Conservation (phyloP, 306 rosid genomes). For the Vigna trinervia region DNA sequence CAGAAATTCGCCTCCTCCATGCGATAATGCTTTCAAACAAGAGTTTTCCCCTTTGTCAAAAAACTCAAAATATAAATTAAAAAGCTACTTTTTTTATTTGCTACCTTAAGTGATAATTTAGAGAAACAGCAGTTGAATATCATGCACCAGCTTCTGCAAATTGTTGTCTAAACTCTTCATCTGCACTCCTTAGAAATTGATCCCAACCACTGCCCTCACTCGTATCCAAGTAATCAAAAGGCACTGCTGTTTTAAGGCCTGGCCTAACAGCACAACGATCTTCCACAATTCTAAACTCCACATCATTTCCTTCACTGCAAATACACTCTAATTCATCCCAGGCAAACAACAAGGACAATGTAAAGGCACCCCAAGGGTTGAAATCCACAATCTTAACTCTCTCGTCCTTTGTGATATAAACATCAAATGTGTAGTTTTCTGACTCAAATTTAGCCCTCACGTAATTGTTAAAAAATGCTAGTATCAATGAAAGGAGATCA, state of each 20-base stretch:
- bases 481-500: constrained; percentile 44
- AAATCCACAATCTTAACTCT: constrained; percentile 77
- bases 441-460: constrained; percentile 61
- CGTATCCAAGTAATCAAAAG: constrained; percentile 80
- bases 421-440: constrained; percentile 73
- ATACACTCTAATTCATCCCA: constrained; percentile 76
- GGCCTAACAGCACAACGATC: constrained; percentile 75
- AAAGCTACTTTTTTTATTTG: not conserved
- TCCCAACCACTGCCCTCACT: constrained; percentile 88
- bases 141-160: constrained; percentile 66
- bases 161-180: constrained; percentile 61
- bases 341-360: constrained; percentile 70
- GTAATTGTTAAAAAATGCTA: constrained; percentile 51
- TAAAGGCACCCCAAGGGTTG: constrained; percentile 81
- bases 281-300: constrained; percentile 74
- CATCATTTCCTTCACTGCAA: constrained; percentile 40
- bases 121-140: constrained; percentile 15
- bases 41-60: not conserved
- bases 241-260: constrained; percentile 83
- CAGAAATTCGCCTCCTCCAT: not conserved
- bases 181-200: constrained; percentile 72
- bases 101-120: constrained; percentile 13
- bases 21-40: not conserved
- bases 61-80: not conserved
- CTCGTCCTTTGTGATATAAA: constrained; percentile 60